A percentile compares a stretch with the other conserved stretches of the same genome.
Evolutionary conservation across 2,329 filamentous ascomycete species (phyloP).

Genomic region (Uncinocarpus reesii): DNA sequence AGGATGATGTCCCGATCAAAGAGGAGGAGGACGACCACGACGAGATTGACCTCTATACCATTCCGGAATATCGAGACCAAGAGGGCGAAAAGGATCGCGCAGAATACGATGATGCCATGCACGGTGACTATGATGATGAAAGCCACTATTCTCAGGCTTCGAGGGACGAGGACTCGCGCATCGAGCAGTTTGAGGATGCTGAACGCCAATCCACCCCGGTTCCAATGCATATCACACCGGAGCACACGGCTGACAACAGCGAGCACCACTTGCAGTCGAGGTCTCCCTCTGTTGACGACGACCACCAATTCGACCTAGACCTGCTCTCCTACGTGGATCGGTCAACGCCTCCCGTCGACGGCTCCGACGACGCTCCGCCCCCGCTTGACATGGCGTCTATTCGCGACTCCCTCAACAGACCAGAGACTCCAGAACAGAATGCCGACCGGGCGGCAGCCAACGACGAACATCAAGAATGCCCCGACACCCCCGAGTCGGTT

Average conservation of each 20-base stretch:
- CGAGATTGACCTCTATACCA: slow-evolving; percentile 52
- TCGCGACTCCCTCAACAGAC: slow-evolving; percentile 32
- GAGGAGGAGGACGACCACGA: slow-evolving; percentile 51
- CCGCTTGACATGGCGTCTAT: slow-evolving; percentile 29
- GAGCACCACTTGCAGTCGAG: slow-evolving; percentile 38
- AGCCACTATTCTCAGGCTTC: slow-evolving; percentile 46
- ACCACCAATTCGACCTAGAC: slow-evolving; percentile 35
- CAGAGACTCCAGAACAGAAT: slow-evolving; percentile 44
- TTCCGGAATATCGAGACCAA: slow-evolving; percentile 55
- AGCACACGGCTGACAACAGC: slow-evolving; percentile 16
- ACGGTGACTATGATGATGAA: slow-evolving; percentile 43
- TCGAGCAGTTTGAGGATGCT: slow-evolving; percentile 18
- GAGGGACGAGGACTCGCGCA: slow-evolving; percentile 21
- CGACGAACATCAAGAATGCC: slow-evolving; percentile 46
- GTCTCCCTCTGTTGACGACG: slow-evolving; percentile 36
- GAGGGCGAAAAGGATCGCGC: slow-evolving; percentile 30
- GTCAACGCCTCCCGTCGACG: slow-evolving; percentile 27
- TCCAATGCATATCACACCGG: slow-evolving; percentile 17
- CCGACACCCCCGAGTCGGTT: slow-evolving; percentile 76
- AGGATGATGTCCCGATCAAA: slow-evolving; percentile 57
- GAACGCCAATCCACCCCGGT: slow-evolving; percentile 28
- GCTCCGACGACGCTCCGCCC: slow-evolving; percentile 18
- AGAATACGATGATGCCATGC: slow-evolving; percentile 22
- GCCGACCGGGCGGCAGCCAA: slow-evolving; percentile 46
- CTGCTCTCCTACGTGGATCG: slow-evolving; percentile 47